phyloP scores from a whole-genome alignment of 345 rosid genomes.

The Mangifera indica region DNA sequence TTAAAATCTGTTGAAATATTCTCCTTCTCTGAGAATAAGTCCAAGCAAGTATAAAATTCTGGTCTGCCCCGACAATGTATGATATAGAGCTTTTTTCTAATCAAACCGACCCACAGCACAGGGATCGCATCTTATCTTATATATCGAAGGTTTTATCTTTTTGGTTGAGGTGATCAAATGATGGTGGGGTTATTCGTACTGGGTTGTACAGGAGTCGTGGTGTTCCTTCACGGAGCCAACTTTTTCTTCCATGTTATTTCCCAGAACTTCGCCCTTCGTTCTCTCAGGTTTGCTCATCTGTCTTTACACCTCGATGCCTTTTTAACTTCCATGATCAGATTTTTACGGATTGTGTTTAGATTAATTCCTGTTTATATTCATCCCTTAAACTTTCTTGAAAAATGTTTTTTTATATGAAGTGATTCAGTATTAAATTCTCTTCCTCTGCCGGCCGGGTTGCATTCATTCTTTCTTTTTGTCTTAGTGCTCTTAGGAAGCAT shows the following conservation, averaged over 20 bases:
- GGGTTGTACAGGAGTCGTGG: slow-evolving; percentile 57
- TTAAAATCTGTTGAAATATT: background rate
- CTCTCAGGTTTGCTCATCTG: slow-evolving; percentile 42
- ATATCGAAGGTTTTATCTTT: background rate
- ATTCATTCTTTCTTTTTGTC: no score
- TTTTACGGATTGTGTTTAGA: background rate
- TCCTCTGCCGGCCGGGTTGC: no score
- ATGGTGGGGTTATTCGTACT: slow-evolving; percentile 52
- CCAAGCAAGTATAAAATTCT: background rate
- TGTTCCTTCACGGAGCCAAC: slow-evolving; percentile 64
- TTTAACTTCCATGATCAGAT: no score
- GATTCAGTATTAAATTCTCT: no score
- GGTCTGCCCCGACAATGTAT: background rate
- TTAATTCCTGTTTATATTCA: no score
- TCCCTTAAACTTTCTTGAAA: no score
- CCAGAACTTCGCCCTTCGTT: slow-evolving; percentile 45
- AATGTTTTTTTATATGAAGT: no score
- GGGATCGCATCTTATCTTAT: background rate
- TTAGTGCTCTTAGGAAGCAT: no score
- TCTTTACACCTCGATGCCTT: no score
- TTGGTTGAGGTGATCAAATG: slow-evolving; percentile 6
- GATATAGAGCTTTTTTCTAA: background rate
- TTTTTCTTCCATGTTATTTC: slow-evolving; percentile 57
- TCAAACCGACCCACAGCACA: background rate
- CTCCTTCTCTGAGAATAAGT: background rate